Conservation (phyloP, 371 early-diverging fungal genomes). For the Mortierella sp. region DNA sequence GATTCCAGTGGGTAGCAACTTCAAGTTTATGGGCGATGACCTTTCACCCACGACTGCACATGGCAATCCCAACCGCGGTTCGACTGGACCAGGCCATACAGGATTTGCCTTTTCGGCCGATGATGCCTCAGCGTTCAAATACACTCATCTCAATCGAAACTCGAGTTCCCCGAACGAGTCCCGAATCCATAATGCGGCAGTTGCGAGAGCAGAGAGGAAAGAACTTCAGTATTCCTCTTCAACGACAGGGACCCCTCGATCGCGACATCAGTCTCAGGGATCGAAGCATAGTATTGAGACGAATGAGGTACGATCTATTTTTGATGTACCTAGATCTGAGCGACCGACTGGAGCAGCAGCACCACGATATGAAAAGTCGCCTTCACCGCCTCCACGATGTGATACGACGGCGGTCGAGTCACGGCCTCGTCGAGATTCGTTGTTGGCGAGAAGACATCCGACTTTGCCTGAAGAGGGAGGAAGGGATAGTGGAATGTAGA, state of each 20-base stretch:
- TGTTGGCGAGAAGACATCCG: too few relatives aligned
- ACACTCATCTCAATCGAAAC: conserved; percentile 40
- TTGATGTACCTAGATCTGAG: not conserved
- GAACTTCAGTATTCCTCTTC: conserved; percentile 31
- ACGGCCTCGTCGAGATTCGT: too few relatives aligned
- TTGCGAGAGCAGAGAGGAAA: conserved; percentile 12
- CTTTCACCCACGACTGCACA: not conserved
- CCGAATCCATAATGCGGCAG: conserved; percentile 10
- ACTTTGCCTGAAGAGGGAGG: too few relatives aligned
- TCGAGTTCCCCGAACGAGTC: conserved; percentile 32
- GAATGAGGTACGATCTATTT: conserved; percentile 33
- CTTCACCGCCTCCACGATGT: conserved; percentile 12
- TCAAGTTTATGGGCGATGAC: conserved; percentile 49
- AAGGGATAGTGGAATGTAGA: too few relatives aligned
- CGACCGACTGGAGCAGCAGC: not conserved
- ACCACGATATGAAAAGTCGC: not conserved
- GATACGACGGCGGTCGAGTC: conserved; percentile 38
- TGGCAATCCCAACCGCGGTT: conserved; percentile 3
- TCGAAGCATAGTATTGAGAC: conserved; percentile 46
- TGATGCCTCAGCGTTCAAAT: conserved; percentile 49
- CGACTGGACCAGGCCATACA: conserved; percentile 23
- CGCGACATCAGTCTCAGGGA: not conserved
- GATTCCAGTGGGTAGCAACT: conserved; percentile 40
- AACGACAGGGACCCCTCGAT: conserved; percentile 10
- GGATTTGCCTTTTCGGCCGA: conserved; percentile 52